These are phyloP conservation scores for Colletotrichum abscissum DNA, from an alignment of 2,329 filamentous ascomycete species.

Conservation along the genomic window DNA sequence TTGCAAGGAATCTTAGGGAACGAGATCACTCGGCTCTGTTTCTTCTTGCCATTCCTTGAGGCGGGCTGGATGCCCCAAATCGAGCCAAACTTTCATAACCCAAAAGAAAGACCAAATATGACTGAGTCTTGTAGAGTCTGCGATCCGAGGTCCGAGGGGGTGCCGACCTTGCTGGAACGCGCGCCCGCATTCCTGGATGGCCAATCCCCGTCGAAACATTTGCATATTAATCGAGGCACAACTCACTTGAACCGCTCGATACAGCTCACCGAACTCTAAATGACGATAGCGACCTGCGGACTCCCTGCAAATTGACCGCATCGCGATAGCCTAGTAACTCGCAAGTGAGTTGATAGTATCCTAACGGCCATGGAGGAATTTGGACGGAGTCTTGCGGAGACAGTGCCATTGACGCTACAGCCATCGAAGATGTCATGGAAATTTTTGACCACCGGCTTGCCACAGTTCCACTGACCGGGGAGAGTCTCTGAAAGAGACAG, in stretches of 20 bases:
- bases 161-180: constrained; percentile 17
- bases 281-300: neutral
- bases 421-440: neutral
- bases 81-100: neutral
- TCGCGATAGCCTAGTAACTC: neutral
- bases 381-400: neutral
- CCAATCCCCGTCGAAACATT: constrained; percentile 20
- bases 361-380: neutral
- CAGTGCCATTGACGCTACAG: neutral
- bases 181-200: constrained; percentile 11
- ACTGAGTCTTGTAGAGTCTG: neutral
- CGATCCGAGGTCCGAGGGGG: constrained; percentile 1
- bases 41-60: neutral
- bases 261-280: constrained; percentile 18
- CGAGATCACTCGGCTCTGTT: neutral
- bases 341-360: neutral
- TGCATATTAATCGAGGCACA: constrained; percentile 22
- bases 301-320: neutral
- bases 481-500: constrained; percentile 8
- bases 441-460: constrained; percentile 3
- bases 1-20: neutral
- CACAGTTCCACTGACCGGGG: constrained; percentile 3
- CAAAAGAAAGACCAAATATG: neutral
- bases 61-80: neutral
- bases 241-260: constrained; percentile 13